Conservation (phyloP, 441 rosid species). For the Lepidium campestre region DNA sequence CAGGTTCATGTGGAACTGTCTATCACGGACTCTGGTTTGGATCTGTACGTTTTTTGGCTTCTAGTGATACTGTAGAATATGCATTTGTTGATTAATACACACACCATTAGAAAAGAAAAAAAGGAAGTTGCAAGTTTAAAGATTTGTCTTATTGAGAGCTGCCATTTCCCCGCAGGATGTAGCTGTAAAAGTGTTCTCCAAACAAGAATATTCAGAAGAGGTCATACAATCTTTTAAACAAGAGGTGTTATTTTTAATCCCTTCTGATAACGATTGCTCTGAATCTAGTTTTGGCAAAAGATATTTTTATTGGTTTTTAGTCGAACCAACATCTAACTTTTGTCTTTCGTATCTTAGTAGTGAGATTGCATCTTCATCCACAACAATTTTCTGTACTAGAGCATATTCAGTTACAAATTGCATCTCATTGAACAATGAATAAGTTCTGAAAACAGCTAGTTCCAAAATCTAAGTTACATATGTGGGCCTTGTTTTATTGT, state of each 20-base stretch:
- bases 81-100: neutral
- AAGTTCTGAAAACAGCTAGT: neutral
- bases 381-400: neutral
- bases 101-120: neutral
- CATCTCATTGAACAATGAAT: neutral
- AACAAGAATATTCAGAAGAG: slow-evolving; percentile 90
- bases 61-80: neutral
- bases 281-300: slow-evolving; percentile 32
- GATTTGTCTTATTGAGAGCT: slow-evolving; percentile 12
- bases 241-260: slow-evolving; percentile 32
- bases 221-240: slow-evolving; percentile 66
- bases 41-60: slow-evolving; percentile 70
- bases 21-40: slow-evolving; percentile 97
- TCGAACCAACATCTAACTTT: slow-evolving; percentile 27
- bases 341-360: slow-evolving; percentile 1
- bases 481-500: slow-evolving; percentile 14
- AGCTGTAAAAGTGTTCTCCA: slow-evolving; percentile 89
- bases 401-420: slow-evolving; percentile 3
- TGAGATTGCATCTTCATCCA: neutral
- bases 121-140: neutral
- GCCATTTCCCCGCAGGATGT: slow-evolving; percentile 66
- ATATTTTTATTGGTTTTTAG: slow-evolving; percentile 29
- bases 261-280: neutral
- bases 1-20: slow-evolving; percentile 98
- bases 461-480: neutral